phyloP scores from a whole-genome alignment of 306 rosid species.

The Pachyrhizus erosus region DNA sequence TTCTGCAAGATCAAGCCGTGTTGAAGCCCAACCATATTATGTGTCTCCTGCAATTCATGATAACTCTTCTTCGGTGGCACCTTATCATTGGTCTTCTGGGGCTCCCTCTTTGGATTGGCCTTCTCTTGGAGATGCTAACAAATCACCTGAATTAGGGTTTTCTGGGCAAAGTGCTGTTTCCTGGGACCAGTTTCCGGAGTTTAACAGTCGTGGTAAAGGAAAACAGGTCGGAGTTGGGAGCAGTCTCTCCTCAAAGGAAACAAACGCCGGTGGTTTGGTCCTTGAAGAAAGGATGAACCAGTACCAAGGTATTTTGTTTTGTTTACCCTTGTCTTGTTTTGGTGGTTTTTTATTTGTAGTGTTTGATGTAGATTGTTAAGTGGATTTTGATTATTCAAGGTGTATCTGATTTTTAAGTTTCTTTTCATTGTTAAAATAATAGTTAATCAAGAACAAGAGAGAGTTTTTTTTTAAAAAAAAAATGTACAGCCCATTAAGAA shows the following conservation, averaged over 20 bases:
- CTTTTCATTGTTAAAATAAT: neutral
- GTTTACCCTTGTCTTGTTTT: conserved; percentile 6
- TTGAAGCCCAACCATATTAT: conserved; percentile 58
- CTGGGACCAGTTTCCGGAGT: conserved; percentile 58
- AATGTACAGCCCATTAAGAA: neutral
- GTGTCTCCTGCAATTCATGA: conserved; percentile 45
- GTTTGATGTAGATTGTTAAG: too few relatives aligned
- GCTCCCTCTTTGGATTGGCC: conserved; percentile 46
- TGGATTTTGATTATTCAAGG: conserved; percentile 1
- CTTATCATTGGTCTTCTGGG: conserved; percentile 56
- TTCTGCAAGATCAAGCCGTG: conserved; percentile 44
- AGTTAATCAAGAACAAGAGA: neutral
- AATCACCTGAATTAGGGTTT: conserved; percentile 45
- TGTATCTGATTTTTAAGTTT: too few relatives aligned
- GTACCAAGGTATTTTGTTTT: conserved; percentile 55
- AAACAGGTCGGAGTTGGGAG: conserved; percentile 51
- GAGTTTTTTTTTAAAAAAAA: neutral
- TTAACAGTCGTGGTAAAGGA: conserved; percentile 48
- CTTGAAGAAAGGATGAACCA: conserved; percentile 49
- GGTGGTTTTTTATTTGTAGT: neutral
- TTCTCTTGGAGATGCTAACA: conserved; percentile 46
- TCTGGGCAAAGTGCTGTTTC: conserved; percentile 43
- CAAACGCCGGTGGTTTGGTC: conserved; percentile 32
- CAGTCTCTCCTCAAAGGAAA: conserved; percentile 48
- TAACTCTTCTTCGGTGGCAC: conserved; percentile 42